Conservation (phyloP, 441 rosid species). For the Aleurites moluccanus region DNA sequence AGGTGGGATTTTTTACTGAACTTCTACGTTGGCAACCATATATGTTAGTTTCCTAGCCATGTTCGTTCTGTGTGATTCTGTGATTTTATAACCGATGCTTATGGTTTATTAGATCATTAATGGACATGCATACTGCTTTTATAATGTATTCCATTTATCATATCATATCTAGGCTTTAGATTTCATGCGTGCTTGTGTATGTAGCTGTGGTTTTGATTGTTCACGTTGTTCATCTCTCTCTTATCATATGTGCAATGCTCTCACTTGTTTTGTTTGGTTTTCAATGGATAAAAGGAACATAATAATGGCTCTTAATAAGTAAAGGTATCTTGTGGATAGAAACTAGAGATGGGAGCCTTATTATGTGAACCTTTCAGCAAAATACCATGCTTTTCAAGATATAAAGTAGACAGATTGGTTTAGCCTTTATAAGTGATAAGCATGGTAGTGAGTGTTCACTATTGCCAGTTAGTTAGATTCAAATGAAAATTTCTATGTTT, state of each 20-base stretch:
- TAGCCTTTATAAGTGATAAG: background rate
- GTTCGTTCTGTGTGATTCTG: background rate
- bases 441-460: background rate
- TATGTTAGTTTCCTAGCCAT: background rate
- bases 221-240: background rate
- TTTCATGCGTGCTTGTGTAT: background rate
- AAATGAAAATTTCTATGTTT: too few relatives aligned
- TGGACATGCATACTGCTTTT: background rate
- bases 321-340: background rate
- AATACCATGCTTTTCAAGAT: background rate
- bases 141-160: background rate
- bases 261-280: background rate
- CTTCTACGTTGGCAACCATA: background rate
- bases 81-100: background rate
- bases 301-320: background rate
- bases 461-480: background rate
- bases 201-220: conserved; percentile 5
- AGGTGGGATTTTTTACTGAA: conserved; percentile 48
- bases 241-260: background rate
- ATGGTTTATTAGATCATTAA: too few relatives aligned
- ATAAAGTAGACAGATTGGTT: background rate
- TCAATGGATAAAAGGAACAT: background rate
- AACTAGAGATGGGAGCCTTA: background rate
- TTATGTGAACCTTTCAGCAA: background rate
- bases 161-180: background rate